Base-by-base conservation (phyloP, 2,329 filamentous ascomycete species). In the Beauveria sp. region DNA sequence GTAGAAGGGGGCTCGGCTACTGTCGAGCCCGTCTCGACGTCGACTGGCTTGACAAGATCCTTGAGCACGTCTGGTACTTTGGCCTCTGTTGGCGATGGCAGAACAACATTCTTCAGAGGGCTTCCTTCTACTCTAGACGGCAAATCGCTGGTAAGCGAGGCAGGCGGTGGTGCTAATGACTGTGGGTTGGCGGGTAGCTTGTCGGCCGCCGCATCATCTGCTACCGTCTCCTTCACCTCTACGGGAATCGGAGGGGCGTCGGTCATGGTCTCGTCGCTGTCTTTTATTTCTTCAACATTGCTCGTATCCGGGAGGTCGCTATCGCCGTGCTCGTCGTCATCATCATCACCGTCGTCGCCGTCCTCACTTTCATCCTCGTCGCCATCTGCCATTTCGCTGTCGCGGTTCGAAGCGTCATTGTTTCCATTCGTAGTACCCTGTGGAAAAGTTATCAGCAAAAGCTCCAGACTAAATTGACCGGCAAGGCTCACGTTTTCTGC, bases 311-410 rank as follows among this genome's bases (percentile, higher is more conserved):
- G 61, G 18, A 49, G 61, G 24, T 63, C 60, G 22, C 64, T 66
- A 34, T 72, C 71, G 22, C 18, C 34, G 22, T 52, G 51, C 48
- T 63, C 62, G 18, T 77, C 79, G 4, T 76, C 79, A 3, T 75
- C 79, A 2, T 79, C 79, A 3, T 75, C 80, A 3, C 79, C 78
- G 2, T 77, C 77, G 3, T 78, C 79, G 20, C 78, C 80, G 3
- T 79, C 79, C 9, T 76, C 75, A 69, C 73, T 72, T n/a, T 75
- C 78, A 20, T 80, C 73, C 3, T 77, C 75, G 34, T 78, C 76
- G 26, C 75, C 78, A 48, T 86, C 85, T 1, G 75, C 78, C 76
- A 83, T 82, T 63, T 83, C 80, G 65, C 76, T 79, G 64, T 83
- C 82, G 16, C 77, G 76, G 52, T 77, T 77, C n/a, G 73, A 72